A percentile compares a stretch with the other conserved stretches of the same genome.
phyloP scores from a whole-genome alignment of 2,329 filamentous ascomycete genomes.

The Monosporascus sp. region DNA sequence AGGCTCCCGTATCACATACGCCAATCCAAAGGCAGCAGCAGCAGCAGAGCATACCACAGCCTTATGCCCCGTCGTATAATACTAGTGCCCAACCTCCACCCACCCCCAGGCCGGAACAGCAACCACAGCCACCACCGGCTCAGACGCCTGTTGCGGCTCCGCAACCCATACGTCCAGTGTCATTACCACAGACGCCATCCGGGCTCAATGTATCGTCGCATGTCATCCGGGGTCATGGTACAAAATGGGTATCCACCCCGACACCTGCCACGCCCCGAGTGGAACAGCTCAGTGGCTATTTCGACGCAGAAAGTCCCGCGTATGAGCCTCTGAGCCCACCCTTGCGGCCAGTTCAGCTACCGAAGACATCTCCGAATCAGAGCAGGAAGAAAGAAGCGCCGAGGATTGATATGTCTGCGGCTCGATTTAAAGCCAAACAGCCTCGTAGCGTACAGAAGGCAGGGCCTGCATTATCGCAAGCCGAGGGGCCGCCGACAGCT shows the following conservation, averaged over 20 bases:
- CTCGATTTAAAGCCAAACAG: slow-evolving; percentile 26
- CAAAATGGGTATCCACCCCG: slow-evolving; percentile 53
- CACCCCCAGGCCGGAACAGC: slow-evolving; percentile 11
- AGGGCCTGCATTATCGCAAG: slow-evolving; percentile 29
- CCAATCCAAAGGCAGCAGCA: slow-evolving; percentile 16
- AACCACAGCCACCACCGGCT: slow-evolving; percentile 11
- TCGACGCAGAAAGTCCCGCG: slow-evolving; percentile 45
- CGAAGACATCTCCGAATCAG: slow-evolving; percentile 28
- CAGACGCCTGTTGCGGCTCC: slow-evolving; percentile 15
- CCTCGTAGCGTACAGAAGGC: slow-evolving; percentile 32
- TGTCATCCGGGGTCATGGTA: slow-evolving; percentile 39
- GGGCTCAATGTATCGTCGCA: slow-evolving; percentile 15
- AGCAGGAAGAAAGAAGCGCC: slow-evolving; percentile 29
- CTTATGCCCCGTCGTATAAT: slow-evolving; percentile 23
- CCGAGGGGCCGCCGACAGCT: slow-evolving; percentile 44
- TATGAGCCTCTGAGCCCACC: slow-evolving; percentile 57
- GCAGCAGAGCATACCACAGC: slow-evolving; percentile 7
- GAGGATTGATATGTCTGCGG: slow-evolving; percentile 21
- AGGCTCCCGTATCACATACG: slow-evolving; percentile 16
- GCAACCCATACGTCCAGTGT: slow-evolving; percentile 11
- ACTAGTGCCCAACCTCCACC: slow-evolving; percentile 17
- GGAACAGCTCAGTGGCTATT: slow-evolving; percentile 24
- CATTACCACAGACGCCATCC: slow-evolving; percentile 19
- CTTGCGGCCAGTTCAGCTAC: slow-evolving; percentile 31
- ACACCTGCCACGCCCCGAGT: slow-evolving; percentile 53